Base-by-base conservation (phyloP, 805 yeast species). In the Metschnikowia anglica region DNA sequence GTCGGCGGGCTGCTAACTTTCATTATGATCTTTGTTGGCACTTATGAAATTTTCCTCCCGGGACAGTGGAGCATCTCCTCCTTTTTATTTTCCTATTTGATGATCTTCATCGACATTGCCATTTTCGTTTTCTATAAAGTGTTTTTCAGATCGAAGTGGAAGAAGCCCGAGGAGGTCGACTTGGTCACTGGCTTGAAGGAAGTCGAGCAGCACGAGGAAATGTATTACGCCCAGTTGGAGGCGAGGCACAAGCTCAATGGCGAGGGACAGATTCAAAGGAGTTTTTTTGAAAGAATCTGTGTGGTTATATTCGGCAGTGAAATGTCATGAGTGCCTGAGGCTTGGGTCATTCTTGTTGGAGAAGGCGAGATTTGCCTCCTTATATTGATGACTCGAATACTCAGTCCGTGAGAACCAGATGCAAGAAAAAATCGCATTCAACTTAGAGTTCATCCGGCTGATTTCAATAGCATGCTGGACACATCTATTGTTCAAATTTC, bases 181-280 rank as follows among this genome's bases (percentile, higher is more conserved):
- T 40, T 53, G 40, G 72, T 23, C 30, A 58, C 19, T 61, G 74
- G 65, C 1, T 52, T 70, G 24, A 62, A 50, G 34, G 75, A 69
- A 41, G 62, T 71, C 11, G 74, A 70, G 38, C 49, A 47, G 29
- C 74, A 71, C 51, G 74, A 70, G 48, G 49, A 55, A 28, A 48
- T 47, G 30, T 64, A 47, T 45, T 61, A 56, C 48, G 57, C 44
- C 16, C 43, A 51, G 30, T 39, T 58, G 30, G 49, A 28, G 12
- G 48, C 47, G 18, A 39, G 32, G 24, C 27, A 49, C 36, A 47
- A 50, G 41, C 33, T 54, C 19, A 44, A 49, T 10, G 48, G 37
- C 5, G 48, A 51, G 11, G 66, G 68, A 4, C 28, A 54, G 18
- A 41, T 51, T 32, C 53, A 50, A 38, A 19, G 39, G n/a, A 44